Percentiles rank a stretch among this genome's conserved stretches.
These are phyloP conservation scores for Colletotrichum lentis DNA, from an alignment of 2,329 filamentous ascomycete genomes.

Conservation along the genomic window DNA sequence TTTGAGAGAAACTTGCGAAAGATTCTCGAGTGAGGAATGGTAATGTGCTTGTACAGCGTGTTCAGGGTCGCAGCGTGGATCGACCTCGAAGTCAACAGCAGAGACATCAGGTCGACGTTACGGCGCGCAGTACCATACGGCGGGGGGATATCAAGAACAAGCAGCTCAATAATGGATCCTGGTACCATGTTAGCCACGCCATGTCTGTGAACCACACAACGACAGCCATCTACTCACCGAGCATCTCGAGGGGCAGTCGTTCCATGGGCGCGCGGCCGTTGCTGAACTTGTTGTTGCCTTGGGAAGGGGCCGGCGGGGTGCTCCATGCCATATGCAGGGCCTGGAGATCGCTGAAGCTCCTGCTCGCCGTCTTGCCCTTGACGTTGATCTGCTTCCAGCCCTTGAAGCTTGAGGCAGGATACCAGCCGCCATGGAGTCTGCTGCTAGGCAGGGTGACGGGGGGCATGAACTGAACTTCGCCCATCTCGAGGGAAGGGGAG, in stretches of 20 bases:
- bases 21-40: conserved; percentile 82
- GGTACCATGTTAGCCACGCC: conserved; percentile 30
- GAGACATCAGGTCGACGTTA: conserved; percentile 79
- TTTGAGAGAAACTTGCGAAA: conserved; percentile 83
- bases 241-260: conserved; percentile 73
- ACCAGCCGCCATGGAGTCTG: conserved; percentile 66
- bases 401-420: conserved; percentile 65
- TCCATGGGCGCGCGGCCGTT: conserved; percentile 69
- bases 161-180: conserved; percentile 78
- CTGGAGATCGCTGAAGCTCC: conserved; percentile 68
- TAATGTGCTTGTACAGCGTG: conserved; percentile 81
- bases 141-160: conserved; percentile 75
- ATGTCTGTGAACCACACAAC: conserved; percentile 27
- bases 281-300: conserved; percentile 48
- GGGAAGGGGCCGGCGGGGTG: conserved; percentile 46
- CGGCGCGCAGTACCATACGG: conserved; percentile 79
- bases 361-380: conserved; percentile 66
- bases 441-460: conserved; percentile 65
- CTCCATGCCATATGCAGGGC: conserved; percentile 65
- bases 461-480: conserved; percentile 55
- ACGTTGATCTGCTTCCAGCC: conserved; percentile 71
- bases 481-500: conserved; percentile 47
- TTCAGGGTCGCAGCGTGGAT: conserved; percentile 77
- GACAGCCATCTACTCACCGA: conserved; percentile 62
- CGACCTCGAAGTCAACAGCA: conserved; percentile 77